Percentiles rank a stretch among this genome's conserved stretches.
phyloP scores from a whole-genome alignment of 352 stramenopile genomes.

The Phytopythium chamaehyphon region DNA sequence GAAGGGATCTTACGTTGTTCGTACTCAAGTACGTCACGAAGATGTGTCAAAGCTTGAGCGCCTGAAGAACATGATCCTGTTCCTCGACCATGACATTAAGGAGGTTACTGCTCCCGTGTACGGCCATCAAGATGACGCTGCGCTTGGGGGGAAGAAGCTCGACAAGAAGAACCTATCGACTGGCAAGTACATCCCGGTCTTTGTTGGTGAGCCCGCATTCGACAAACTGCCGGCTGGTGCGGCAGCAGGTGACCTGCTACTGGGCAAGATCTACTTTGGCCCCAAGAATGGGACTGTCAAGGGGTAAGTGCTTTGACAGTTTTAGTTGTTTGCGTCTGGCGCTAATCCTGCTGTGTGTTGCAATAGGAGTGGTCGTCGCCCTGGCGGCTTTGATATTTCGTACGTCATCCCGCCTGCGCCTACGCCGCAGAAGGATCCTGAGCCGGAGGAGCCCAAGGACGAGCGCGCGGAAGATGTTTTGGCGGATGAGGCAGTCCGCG shows the following conservation, averaged over 20 bases:
- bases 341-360: neutral
- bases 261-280: slow-evolving; percentile 67
- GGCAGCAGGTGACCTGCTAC: slow-evolving; percentile 56
- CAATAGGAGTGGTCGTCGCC: slow-evolving; percentile 44
- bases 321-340: too few species aligned
- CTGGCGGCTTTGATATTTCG: slow-evolving; percentile 63
- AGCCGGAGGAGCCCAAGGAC: slow-evolving; percentile 64
- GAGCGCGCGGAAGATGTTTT: slow-evolving; percentile 62
- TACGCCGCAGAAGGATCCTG: slow-evolving; percentile 50
- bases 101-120: slow-evolving; percentile 61
- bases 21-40: slow-evolving; percentile 77
- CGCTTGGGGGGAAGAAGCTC: slow-evolving; percentile 54
- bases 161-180: slow-evolving; percentile 37
- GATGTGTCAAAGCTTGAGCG: slow-evolving; percentile 78
- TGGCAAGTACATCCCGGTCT: slow-evolving; percentile 67
- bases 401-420: slow-evolving; percentile 71
- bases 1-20: slow-evolving; percentile 81
- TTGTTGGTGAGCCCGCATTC: slow-evolving; percentile 58
- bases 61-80: slow-evolving; percentile 76
- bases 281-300: slow-evolving; percentile 66
- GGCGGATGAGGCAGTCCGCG: slow-evolving; percentile 67
- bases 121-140: slow-evolving; percentile 59
- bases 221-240: slow-evolving; percentile 67
- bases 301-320: slow-evolving; percentile 22
- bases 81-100: slow-evolving; percentile 71